A percentile compares a stretch with the other conserved stretches of the same genome.
phyloP scores from a whole-genome alignment of 192 early-diverging fungal genomes.

The Umbelopsis sp. region DNA sequence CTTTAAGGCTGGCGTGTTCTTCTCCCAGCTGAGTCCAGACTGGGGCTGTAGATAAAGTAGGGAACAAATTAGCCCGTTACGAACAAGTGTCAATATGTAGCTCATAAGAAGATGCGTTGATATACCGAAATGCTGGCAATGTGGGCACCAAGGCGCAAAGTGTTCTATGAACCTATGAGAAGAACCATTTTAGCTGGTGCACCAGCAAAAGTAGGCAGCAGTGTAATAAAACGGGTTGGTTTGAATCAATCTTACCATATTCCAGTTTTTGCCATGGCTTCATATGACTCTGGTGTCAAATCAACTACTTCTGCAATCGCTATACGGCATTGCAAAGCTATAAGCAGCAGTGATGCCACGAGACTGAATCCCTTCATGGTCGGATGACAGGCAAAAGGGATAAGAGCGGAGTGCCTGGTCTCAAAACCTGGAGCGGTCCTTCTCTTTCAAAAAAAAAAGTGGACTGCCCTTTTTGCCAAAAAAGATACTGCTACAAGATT shows the following conservation, averaged over 20 bases:
- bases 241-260: conserved; percentile 2
- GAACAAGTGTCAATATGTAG: not conserved
- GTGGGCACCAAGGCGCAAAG: conserved; percentile 46
- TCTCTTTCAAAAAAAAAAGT: too few species aligned
- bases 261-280: not conserved
- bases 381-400: not conserved
- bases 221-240: too few species aligned
- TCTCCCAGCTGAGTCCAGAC: conserved; percentile 47
- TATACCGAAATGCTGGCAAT: conserved; percentile 48
- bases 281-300: not conserved
- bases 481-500: too few species aligned
- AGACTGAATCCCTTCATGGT: conserved; percentile 11
- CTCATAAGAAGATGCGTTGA: not conserved
- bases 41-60: conserved; percentile 37
- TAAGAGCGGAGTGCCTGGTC: not conserved
- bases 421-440: not conserved
- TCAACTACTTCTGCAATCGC: not conserved
- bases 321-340: not conserved
- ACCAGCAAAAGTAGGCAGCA: not conserved
- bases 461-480: not conserved
- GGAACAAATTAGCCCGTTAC: not conserved
- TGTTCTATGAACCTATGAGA: conserved; percentile 54
- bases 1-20: conserved; percentile 35
- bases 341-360: not conserved
- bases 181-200: not conserved